A percentile compares a stretch with the other conserved stretches of the same genome.
Conservation (phyloP, 768 basidiomycete species). For the Leucosporidium yakuticum region DNA sequence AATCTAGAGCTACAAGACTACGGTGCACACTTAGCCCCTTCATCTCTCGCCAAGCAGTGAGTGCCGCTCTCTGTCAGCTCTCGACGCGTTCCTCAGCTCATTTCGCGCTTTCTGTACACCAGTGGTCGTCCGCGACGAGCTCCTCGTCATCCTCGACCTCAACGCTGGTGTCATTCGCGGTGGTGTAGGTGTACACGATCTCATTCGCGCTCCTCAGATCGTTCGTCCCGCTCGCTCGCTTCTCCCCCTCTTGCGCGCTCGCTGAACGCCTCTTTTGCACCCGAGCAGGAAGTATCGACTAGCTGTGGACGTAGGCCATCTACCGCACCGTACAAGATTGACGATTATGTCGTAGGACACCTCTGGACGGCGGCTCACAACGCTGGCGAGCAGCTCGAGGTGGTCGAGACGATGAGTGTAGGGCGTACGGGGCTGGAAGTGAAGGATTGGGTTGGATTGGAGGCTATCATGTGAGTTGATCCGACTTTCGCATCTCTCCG, state of each 20-base stretch:
- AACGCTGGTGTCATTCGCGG: slow-evolving; percentile 64
- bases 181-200: slow-evolving; percentile 71
- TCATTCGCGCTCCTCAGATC: slow-evolving; percentile 66
- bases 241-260: not conserved
- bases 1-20: no score
- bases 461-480: slow-evolving; percentile 71
- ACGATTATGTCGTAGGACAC: slow-evolving; percentile 27
- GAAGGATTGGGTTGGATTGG: slow-evolving; percentile 73
- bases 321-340: slow-evolving; percentile 5
- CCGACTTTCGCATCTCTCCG: not conserved
- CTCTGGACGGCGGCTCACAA: slow-evolving; percentile 45
- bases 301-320: slow-evolving; percentile 60
- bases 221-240: slow-evolving; percentile 50
- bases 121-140: slow-evolving; percentile 56
- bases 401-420: slow-evolving; percentile 77
- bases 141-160: slow-evolving; percentile 73
- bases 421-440: slow-evolving; percentile 43
- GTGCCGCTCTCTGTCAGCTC: not conserved
- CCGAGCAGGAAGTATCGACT: slow-evolving; percentile 63
- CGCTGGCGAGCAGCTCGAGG: slow-evolving; percentile 62
- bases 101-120: no score
- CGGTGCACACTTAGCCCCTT: no score
- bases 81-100: no score
- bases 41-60: no score
- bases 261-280: slow-evolving; percentile 18